Conservation (phyloP, 768 basidiomycete species). For the Tricholoma flavovirens region DNA sequence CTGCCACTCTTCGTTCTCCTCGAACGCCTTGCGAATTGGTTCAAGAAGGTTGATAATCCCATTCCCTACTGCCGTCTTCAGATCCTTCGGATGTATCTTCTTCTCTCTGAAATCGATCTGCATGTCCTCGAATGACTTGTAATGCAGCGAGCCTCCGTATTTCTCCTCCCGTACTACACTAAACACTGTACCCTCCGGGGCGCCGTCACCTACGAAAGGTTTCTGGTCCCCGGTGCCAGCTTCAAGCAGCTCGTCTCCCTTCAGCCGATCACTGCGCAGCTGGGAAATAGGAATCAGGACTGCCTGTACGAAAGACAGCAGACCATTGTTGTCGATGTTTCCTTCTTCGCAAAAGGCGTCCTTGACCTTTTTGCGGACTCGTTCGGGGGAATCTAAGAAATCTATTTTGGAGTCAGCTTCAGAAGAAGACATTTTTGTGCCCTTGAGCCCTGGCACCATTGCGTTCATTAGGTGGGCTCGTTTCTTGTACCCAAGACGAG, state of each 20-base stretch:
- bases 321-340: slow-evolving; percentile 80
- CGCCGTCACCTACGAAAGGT: slow-evolving; percentile 61
- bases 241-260: slow-evolving; percentile 46
- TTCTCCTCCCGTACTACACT: slow-evolving; percentile 73
- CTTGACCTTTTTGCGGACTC: slow-evolving; percentile 85
- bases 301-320: slow-evolving; percentile 77
- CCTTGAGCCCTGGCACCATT: slow-evolving; percentile 93
- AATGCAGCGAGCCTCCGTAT: slow-evolving; percentile 78
- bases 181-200: slow-evolving; percentile 80
- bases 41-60: slow-evolving; percentile 70
- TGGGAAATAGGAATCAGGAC: slow-evolving; percentile 87
- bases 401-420: slow-evolving; percentile 98
- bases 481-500: slow-evolving; percentile 86
- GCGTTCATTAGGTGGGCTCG: slow-evolving; percentile 97
- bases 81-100: slow-evolving; percentile 82
- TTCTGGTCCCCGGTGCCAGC: slow-evolving; percentile 45
- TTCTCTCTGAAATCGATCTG: slow-evolving; percentile 70
- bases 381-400: slow-evolving; percentile 84
- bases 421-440: slow-evolving; percentile 97
- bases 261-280: slow-evolving; percentile 55
- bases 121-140: slow-evolving; percentile 56
- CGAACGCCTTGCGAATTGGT: slow-evolving; percentile 77
- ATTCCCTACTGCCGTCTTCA: slow-evolving; percentile 74
- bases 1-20: slow-evolving; percentile 59
- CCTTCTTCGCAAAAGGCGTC: slow-evolving; percentile 93